Evolutionary conservation across 2,329 filamentous ascomycete species (phyloP), one percentile per base, ranked within the genome.

Genomic region (Emydomyces testavorans): DNA sequence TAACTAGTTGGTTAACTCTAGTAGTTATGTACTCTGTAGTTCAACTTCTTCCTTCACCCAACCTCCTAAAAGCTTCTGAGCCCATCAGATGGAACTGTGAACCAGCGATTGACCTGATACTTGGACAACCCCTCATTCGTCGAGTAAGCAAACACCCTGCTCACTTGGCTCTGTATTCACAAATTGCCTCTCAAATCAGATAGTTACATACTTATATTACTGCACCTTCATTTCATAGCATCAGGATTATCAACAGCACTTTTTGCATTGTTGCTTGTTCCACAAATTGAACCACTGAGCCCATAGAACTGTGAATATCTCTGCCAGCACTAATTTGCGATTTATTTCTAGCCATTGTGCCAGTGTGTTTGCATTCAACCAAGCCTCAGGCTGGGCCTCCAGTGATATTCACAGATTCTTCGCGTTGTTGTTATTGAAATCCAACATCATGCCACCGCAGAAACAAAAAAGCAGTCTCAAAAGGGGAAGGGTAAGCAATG

Each of bases 391-490:
- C 10, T n/a, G 10, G 3, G 29, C 7, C 29, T 2, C 11, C n/a
- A 31, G 29, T 10, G 29, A 18, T 8, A 28, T 28, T 28, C 26
- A 11, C 26, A 11, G 26, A 28, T 28, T 28, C 26, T 28, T n/a
- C 32, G 32, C 16, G 15, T 35, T 15, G 15, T 10, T 6, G 21
- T 7, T 11, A 28, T 15, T 10, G 23, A 20, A n/a, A 18, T 16
- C 6, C 24, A 10, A 20, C 40, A 13, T 16, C n/a, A 55, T 54
- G 52, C 29, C 52, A 36, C 79, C 66, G 70, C 73, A 58, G 65
- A 67, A 54, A 56, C 83, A 92, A 68, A 85, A 85, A 72, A 88
- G 82, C 71, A 83, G 85, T 70, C 79, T 92, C 71, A 94, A 94
- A 74, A 81, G 87, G 62, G 78, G 72, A 57, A 77, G 82, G 66